Conservation (phyloP, 208 protist genomes). For the Trypanosoma rangeli region DNA sequence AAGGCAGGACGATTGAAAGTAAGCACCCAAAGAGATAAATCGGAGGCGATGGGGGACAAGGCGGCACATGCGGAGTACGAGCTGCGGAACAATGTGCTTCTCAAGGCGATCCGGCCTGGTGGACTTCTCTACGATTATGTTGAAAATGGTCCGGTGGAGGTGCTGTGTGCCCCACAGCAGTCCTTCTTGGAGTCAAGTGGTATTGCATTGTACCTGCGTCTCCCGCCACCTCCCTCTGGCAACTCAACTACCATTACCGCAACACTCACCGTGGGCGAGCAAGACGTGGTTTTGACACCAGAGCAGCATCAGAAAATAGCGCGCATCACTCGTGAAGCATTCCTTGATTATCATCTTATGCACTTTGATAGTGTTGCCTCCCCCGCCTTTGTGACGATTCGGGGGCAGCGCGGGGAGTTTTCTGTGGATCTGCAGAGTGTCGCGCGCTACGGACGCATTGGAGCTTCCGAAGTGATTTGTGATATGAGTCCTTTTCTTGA, state of each 20-base stretch:
- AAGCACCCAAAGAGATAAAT: not conserved
- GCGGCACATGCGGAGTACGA: slow-evolving; percentile 31
- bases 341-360: slow-evolving; percentile 67
- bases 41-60: not conserved
- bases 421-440: slow-evolving; percentile 57
- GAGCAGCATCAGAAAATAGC: slow-evolving; percentile 20
- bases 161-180: slow-evolving; percentile 56
- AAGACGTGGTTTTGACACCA: slow-evolving; percentile 1
- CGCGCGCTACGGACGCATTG: slow-evolving; percentile 41
- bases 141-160: slow-evolving; percentile 37
- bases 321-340: slow-evolving; percentile 26
- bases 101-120: slow-evolving; percentile 46
- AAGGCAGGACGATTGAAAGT: not conserved
- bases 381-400: slow-evolving; percentile 53
- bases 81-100: slow-evolving; percentile 40
- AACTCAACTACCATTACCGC: not conserved
- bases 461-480: slow-evolving; percentile 36
- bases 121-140: slow-evolving; percentile 37
- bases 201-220: slow-evolving; percentile 31
- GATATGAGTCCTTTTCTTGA: slow-evolving; percentile 29
- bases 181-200: slow-evolving; percentile 32
- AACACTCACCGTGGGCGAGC: slow-evolving; percentile 3
- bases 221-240: not conserved
- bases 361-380: slow-evolving; percentile 50
- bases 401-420: slow-evolving; percentile 67